Evolutionary conservation across 169 alveolate species (phyloP).

Genomic region (Plasmodium yoelii): DNA sequence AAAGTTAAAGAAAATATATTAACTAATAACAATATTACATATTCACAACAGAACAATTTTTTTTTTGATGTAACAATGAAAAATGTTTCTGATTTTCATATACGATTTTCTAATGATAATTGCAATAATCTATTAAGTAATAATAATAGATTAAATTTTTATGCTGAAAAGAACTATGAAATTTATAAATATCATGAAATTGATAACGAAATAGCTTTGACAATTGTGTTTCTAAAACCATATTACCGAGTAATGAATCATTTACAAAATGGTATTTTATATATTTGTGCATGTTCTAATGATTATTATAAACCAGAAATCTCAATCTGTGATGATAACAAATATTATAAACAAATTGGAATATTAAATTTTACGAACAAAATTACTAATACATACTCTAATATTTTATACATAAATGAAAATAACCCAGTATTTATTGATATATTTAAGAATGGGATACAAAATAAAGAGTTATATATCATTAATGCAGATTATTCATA

Average conservation of each 20-base stretch:
- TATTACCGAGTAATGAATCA: too few species aligned
- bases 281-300: conserved; percentile 66
- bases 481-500: conserved; percentile 22
- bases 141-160: not conserved
- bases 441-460: not conserved
- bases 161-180: not conserved
- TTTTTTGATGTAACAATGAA: conserved; percentile 52
- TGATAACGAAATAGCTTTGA: conserved; percentile 51
- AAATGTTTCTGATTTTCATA: conserved; percentile 73
- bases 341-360: not conserved
- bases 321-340: not conserved
- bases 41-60: not conserved
- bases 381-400: not conserved
- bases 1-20: not conserved
- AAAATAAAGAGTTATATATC: conserved; percentile 19
- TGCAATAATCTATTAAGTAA: not conserved
- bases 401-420: conserved; percentile 17
- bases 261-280: not conserved
- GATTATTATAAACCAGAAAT: not conserved
- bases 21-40: conserved; percentile 15
- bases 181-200: conserved; percentile 47
- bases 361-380: not conserved
- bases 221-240: conserved; percentile 4
- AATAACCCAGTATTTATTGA: not conserved
- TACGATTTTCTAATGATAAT: not conserved